These are phyloP conservation scores for Bullera alba DNA, from an alignment of 768 basidiomycete genomes.

Conservation along the genomic window DNA sequence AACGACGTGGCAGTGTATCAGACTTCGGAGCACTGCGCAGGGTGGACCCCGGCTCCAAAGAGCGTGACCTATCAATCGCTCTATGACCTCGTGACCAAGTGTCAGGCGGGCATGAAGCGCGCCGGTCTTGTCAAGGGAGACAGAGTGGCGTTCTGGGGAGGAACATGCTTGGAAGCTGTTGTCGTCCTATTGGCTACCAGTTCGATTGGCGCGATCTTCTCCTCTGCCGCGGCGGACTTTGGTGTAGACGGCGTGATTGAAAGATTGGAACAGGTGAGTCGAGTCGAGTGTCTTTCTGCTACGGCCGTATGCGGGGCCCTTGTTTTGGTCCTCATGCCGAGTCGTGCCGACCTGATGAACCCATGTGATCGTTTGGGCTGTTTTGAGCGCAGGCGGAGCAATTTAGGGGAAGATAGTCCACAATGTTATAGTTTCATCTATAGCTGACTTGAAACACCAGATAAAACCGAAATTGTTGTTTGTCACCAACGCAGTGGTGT, in stretches of 20 bases:
- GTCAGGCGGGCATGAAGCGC: constrained; percentile 15
- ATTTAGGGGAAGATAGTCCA: background rate
- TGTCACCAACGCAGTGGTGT: constrained; percentile 66
- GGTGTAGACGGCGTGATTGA: constrained; percentile 71
- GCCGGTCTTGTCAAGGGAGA: constrained; percentile 51
- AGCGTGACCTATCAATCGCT: constrained; percentile 51
- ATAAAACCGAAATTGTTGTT: constrained; percentile 68
- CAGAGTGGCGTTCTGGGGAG: constrained; percentile 68
- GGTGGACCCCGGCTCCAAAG: constrained; percentile 47
- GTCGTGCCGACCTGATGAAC: no score
- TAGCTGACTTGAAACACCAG: background rate
- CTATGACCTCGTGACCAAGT: constrained; percentile 45
- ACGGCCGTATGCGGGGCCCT: no score
- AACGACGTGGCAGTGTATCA: constrained; percentile 63
- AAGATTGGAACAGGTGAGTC: constrained; percentile 61
- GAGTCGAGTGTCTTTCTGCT: no score
- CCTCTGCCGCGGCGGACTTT: constrained; percentile 74
- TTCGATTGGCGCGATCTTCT: constrained; percentile 73
- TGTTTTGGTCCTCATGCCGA: no score
- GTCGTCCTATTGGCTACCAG: constrained; percentile 30
- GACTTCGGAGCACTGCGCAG: constrained; percentile 60
- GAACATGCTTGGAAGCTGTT: constrained; percentile 57
- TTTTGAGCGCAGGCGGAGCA: background rate
- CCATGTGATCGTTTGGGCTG: background rate
- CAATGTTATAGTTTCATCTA: no score